Evolutionary conservation across 2,329 filamentous ascomycete species (phyloP), one percentile per base, ranked within the genome.

Genomic region (Epichloe gansuensis): DNA sequence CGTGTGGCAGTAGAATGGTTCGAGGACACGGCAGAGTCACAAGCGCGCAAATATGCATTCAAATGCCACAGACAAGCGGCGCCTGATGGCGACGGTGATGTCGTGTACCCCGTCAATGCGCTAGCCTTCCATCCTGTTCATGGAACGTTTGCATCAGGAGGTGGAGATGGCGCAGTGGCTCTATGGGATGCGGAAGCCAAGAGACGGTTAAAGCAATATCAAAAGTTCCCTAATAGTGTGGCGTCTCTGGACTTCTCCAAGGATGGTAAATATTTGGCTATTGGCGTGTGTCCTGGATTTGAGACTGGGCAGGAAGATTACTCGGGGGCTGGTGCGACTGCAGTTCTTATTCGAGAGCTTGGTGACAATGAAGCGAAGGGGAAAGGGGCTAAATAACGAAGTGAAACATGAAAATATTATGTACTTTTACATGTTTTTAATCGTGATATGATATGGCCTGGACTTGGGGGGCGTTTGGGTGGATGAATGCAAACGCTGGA

Each of bases 1-100:
- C 83, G 93, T 60, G 89, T 98, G 2, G 91, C 90, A 0, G 93
- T 98, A 1, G 93, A 98, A 68, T 97, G 90, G 88, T 97, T 98
- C 66, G 93, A 97, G 64, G 87, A 93, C 15, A 87, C 82, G 5
- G 74, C 82, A 42, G 87, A 91, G 66, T 90, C 87, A 4, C 90
- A 97, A 71, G 85, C 87, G 40, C 81, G 90, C 58, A 97, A 96
- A 68, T 98, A 97, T 67, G 93, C 93, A 13, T 98, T 98, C 80
- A 98, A 98, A 69, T 98, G 93, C 69, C 93, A 98, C 69, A 81
- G 93, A 4, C 88, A 95, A 66, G 77, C 82, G 1, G 76, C 74
- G 9, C 69, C 80, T 2, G 77, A 83, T 41, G 75, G 76, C 9
- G 77, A 78, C 40, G 81, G 76, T 34, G 90, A 95, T 61, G 77